Percentiles rank a stretch among this genome's conserved stretches.
These are phyloP conservation scores for Sutorius eximius DNA, from an alignment of 1,284 basidiomycete species.

Conservation along the genomic window DNA sequence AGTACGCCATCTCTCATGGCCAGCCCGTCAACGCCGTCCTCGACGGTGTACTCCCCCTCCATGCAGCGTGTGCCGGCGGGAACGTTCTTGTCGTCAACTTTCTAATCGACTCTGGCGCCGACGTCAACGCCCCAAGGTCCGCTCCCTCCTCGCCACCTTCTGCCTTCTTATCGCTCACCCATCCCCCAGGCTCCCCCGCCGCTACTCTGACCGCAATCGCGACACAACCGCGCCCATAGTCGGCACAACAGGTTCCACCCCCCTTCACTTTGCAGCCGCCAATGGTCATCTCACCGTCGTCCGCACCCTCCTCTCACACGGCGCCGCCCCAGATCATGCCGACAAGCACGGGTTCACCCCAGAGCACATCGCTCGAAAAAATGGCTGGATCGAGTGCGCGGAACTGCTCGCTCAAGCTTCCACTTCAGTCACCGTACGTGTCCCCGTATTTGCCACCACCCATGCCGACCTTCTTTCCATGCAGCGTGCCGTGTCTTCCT, in stretches of 20 bases:
- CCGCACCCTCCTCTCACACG: constrained; percentile 73
- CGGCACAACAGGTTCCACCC: constrained; percentile 82
- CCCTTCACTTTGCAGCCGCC: constrained; percentile 92
- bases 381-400: constrained; percentile 67
- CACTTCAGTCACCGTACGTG: constrained; percentile 19
- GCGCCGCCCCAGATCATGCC: constrained; percentile 72
- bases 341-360: constrained; percentile 90
- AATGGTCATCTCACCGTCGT: constrained; percentile 82
- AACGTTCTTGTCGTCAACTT: constrained; percentile 81
- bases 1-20: constrained; percentile 87
- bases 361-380: constrained; percentile 65
- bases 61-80: constrained; percentile 88
- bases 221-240: constrained; percentile 66
- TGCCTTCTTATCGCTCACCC: constrained; percentile 6
- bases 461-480: constrained; percentile 2
- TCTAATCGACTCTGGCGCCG: constrained; percentile 87
- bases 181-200: constrained; percentile 62
- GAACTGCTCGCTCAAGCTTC: constrained; percentile 43
- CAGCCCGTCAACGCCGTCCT: constrained; percentile 92
- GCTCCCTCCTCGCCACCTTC: constrained; percentile 8
- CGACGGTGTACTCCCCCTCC: constrained; percentile 88
- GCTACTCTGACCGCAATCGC: constrained; percentile 74
- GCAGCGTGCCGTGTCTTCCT: constrained; percentile 23
- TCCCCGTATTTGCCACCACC: constrained; percentile 16
- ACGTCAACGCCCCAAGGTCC: constrained; percentile 87